Base-by-base conservation (phyloP, 208 protist genomes). In the Acanthamoeba lenticulata region DNA sequence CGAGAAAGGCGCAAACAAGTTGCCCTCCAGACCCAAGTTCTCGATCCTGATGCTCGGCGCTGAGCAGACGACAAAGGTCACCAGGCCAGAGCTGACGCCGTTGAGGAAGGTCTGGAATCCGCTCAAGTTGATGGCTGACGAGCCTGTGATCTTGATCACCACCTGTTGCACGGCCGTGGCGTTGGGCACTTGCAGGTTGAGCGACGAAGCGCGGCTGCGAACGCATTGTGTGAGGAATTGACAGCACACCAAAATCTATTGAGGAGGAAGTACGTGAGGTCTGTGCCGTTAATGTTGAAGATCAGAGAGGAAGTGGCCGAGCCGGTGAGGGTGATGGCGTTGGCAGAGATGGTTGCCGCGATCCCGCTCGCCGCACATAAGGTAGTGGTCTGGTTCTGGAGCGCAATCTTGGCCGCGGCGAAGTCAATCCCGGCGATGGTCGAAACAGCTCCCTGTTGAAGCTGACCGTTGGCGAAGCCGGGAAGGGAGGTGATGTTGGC, bases 71-170 rank as follows among this genome's bases (percentile, higher is more conserved):
- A 86, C 45, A 24, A 29, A 86, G 32, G 77, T 86, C 6, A 86
- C 77, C 21, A 60, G 40, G 24, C 77, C 77, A 1, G 77, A 86
- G 38, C 44, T 49, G 11, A 86, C 40, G 45, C 77, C 77, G 45
- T 86, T 86, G 45, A 40, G 77, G 77, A 86, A 86, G 44, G 45
- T 57, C 77, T 86, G 77, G 77, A 86, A 86, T 1, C 77, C 77
- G 34, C 77, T 44, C 29, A 40, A 15, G 40, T 86, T 60, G 77
- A 86, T 86, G 77, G 77, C 38, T 11, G n/a, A 19, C 19, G 69
- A 81, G 69, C 69, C 69, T 38, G 32, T 24, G 24, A 81, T 6
- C 21, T 29, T 6, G 38, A 81, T 29, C 36, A 24, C 21, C 13
- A 81, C 21, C 69, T 81, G 38, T 27, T 36, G 13, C 17, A 36